These are phyloP conservation scores for Pseudogymnoascus sp. DNA, from an alignment of 2,329 filamentous ascomycete species.

Conservation along the genomic window DNA sequence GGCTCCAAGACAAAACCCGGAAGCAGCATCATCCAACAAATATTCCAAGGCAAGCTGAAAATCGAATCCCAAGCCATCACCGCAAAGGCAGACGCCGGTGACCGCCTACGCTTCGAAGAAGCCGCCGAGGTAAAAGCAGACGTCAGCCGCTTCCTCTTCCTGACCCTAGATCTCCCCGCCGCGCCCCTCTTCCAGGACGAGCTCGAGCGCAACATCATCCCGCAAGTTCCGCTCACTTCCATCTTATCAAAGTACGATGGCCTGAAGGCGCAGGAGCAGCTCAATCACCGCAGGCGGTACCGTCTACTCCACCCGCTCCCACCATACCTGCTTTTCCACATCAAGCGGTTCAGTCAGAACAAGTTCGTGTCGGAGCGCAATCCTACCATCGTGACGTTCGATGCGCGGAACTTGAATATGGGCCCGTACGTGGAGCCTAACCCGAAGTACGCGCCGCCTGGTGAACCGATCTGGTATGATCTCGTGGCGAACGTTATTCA, in stretches of 20 bases:
- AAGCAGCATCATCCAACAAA: conserved; percentile 78
- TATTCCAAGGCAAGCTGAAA: conserved; percentile 87
- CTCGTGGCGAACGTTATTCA: conserved; percentile 90
- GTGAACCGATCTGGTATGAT: conserved; percentile 88
- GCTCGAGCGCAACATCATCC: conserved; percentile 90
- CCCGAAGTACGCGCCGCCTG: conserved; percentile 56
- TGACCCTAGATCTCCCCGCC: conserved; percentile 86
- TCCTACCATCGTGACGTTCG: conserved; percentile 96
- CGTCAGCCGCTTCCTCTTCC: conserved; percentile 72
- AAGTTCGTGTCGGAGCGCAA: conserved; percentile 96
- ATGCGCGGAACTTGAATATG: conserved; percentile 76
- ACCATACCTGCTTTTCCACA: conserved; percentile 84
- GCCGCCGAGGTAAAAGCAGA: conserved; percentile 72
- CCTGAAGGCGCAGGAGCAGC: conserved; percentile 73
- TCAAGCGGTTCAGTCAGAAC: conserved; percentile 94
- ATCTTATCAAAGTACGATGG: conserved; percentile 93
- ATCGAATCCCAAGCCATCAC: conserved; percentile 93
- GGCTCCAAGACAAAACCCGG: conserved; percentile 80
- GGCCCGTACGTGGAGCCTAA: conserved; percentile 86
- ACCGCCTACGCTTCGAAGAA: conserved; percentile 87
- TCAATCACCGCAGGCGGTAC: conserved; percentile 81
- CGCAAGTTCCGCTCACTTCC: conserved; percentile 72
- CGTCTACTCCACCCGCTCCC: conserved; percentile 83
- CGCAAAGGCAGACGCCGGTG: conserved; percentile 76
- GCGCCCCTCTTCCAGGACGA: conserved; percentile 95